These are phyloP conservation scores for Sarocladiaceae sp. DNA, from an alignment of 2,329 filamentous ascomycete species.

Conservation along the genomic window DNA sequence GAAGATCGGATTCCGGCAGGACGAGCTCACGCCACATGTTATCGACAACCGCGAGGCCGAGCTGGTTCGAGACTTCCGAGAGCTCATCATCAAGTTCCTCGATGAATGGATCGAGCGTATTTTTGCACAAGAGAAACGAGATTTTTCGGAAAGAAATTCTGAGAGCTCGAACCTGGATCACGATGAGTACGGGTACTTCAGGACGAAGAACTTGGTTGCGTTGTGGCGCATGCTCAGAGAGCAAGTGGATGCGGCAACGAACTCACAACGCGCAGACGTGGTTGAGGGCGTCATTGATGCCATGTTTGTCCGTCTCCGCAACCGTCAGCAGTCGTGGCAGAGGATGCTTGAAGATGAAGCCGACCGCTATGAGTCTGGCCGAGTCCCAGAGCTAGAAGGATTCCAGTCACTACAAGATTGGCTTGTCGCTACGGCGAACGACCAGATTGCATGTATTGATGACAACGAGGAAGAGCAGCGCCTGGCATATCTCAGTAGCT, in stretches of 20 bases:
- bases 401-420: conserved; percentile 88
- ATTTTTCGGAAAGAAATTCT: conserved; percentile 70
- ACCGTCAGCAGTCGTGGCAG: conserved; percentile 82
- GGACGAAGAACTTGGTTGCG: conserved; percentile 86
- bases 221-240: conserved; percentile 98
- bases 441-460: conserved; percentile 97
- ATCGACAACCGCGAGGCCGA: conserved; percentile 88
- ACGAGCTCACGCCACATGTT: conserved; percentile 78
- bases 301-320: conserved; percentile 85
- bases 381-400: conserved; percentile 45
- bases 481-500: conserved; percentile 78
- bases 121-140: conserved; percentile 73
- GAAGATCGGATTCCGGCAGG: conserved; percentile 75
- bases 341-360: conserved; percentile 84
- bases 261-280: conserved; percentile 83
- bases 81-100: conserved; percentile 90
- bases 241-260: conserved; percentile 79
- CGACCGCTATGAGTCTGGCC: conserved; percentile 60
- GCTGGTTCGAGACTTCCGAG: conserved; percentile 87
- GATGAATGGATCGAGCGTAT: conserved; percentile 98
- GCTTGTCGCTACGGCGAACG: conserved; percentile 94
- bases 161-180: conserved; percentile 74
- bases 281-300: conserved; percentile 93
- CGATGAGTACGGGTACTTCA: conserved; percentile 85
- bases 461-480: conserved; percentile 75